Conservation (phyloP, 140 eudicot genomes). For the Ambrosia hybrid region DNA sequence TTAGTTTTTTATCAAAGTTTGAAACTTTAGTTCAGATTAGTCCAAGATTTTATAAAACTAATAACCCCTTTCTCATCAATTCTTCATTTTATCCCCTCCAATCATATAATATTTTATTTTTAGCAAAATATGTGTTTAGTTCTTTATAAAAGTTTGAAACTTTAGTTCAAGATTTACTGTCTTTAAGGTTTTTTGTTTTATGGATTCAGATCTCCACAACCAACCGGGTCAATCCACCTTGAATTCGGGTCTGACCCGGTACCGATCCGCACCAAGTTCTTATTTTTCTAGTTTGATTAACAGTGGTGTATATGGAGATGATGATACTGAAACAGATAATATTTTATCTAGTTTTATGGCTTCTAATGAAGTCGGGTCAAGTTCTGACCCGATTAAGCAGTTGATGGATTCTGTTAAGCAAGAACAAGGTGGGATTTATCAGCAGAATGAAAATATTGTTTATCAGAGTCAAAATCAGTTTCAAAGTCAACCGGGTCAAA, state of each 20-base stretch:
- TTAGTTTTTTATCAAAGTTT: too few species aligned
- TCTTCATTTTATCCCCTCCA: too few species aligned
- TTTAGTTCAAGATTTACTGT: slow-evolving; percentile 10
- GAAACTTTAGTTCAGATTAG: too few species aligned
- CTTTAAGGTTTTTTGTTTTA: slow-evolving; percentile 16
- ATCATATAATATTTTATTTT: too few species aligned
- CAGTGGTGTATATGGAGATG: slow-evolving; percentile 48
- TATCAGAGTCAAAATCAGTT: slow-evolving; percentile 37
- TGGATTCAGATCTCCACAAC: slow-evolving; percentile 46
- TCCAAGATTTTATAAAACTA: too few species aligned
- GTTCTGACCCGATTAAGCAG: slow-evolving; percentile 23
- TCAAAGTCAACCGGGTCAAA: slow-evolving; percentile 28
- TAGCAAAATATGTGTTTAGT: too few species aligned
- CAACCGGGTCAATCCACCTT: slow-evolving; percentile 23
- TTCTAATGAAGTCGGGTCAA: not conserved
- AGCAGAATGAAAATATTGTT: slow-evolving; percentile 16
- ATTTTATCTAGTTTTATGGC: slow-evolving; percentile 30
- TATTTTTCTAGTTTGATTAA: slow-evolving; percentile 53
- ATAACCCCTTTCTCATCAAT: too few species aligned
- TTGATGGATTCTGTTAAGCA: slow-evolving; percentile 48
- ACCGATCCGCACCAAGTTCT: slow-evolving; percentile 89
- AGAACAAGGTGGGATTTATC: slow-evolving; percentile 42
- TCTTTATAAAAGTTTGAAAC: too few species aligned
- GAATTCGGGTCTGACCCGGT: slow-evolving; percentile 69
- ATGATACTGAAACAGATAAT: slow-evolving; percentile 49